Conservation (phyloP, 2,329 filamentous ascomycete genomes). For the Pseudophaeomoniella oleicola region DNA sequence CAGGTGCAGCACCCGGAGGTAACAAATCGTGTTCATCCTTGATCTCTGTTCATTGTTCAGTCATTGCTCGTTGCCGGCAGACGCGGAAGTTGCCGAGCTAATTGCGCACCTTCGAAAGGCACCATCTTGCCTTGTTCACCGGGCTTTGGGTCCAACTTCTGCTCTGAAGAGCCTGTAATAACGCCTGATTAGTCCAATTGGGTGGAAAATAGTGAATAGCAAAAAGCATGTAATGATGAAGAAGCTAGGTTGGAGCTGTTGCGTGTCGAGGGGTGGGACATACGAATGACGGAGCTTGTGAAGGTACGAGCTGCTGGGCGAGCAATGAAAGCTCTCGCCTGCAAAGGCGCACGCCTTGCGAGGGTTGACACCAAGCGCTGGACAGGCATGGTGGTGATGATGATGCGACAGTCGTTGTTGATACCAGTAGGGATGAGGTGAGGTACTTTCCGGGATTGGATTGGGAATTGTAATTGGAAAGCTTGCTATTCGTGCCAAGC, state of each 20-base stretch:
- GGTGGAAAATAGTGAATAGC: too few species aligned
- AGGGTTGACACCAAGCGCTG: not conserved
- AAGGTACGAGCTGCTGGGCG: not conserved
- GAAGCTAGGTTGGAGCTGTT: too few species aligned
- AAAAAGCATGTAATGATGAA: too few species aligned
- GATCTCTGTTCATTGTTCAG: slow-evolving; percentile 51
- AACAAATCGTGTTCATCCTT: slow-evolving; percentile 69
- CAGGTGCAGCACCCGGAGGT: slow-evolving; percentile 64
- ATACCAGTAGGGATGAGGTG: too few species aligned
- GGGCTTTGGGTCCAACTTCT: slow-evolving; percentile 20
- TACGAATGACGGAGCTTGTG: not conserved
- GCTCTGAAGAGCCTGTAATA: too few species aligned
- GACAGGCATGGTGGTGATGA: not conserved
- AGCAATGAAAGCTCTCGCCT: not conserved
- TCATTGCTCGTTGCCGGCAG: slow-evolving; percentile 5
- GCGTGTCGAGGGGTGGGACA: too few species aligned
- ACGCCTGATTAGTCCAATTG: too few species aligned
- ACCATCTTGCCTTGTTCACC: slow-evolving; percentile 25
- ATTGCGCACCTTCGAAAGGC: slow-evolving; percentile 24
- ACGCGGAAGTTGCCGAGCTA: not conserved
- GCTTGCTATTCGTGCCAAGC: too few species aligned
- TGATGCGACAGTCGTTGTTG: too few species aligned
- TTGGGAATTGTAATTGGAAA: not conserved
- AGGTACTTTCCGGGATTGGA: not conserved
- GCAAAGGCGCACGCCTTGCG: not conserved